phyloP scores from a whole-genome alignment of 495 filamentous ascomycete species.

The Penicillium paradoxum region DNA sequence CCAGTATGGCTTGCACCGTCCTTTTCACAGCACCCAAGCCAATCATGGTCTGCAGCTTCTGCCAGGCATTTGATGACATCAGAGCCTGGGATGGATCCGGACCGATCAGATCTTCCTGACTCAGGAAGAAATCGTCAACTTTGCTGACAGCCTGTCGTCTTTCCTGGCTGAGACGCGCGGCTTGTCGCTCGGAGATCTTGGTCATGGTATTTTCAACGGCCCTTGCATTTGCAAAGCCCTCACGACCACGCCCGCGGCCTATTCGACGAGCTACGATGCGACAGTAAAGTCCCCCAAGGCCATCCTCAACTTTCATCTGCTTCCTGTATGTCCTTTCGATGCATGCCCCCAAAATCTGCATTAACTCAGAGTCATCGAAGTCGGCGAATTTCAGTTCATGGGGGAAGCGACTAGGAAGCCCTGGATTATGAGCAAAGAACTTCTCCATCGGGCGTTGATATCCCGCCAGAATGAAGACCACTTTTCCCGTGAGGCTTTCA shows the following conservation, averaged over 20 bases:
- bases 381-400: conserved; percentile 61
- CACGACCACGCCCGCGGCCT: conserved; percentile 54
- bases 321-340: conserved; percentile 47
- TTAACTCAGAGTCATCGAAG: conserved; percentile 63
- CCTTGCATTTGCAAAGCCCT: conserved; percentile 71
- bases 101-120: conserved; percentile 60
- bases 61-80: conserved; percentile 49
- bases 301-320: conserved; percentile 57
- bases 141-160: conserved; percentile 18
- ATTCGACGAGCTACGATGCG: conserved; percentile 59
- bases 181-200: conserved; percentile 53
- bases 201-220: conserved; percentile 58
- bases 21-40: conserved; percentile 61
- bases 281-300: conserved; percentile 57
- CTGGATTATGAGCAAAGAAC: conserved; percentile 75
- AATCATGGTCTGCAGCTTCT: conserved; percentile 53
- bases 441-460: conserved; percentile 75
- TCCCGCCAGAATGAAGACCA: conserved; percentile 73
- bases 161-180: conserved; percentile 47
- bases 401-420: conserved; percentile 68
- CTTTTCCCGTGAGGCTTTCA: conserved; percentile 68
- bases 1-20: conserved; percentile 50
- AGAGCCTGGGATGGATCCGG: conserved; percentile 56
- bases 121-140: conserved; percentile 48
- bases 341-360: conserved; percentile 44